Base-by-base conservation (phyloP, 441 rosid genomes). In the Populus hybrid region DNA sequence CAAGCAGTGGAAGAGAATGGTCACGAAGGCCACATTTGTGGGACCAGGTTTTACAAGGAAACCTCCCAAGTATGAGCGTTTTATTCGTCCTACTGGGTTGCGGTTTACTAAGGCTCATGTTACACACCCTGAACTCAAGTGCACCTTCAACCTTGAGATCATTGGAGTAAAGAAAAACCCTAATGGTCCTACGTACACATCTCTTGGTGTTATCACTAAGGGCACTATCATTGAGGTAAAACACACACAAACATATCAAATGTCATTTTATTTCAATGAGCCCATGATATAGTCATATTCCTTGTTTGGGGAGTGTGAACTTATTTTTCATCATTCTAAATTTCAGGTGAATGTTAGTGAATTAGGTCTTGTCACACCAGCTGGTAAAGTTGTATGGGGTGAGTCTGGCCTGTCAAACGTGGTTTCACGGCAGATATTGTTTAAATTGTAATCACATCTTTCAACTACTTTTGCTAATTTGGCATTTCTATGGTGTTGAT, bases 331-430 rank as follows among this genome's bases (percentile, higher is more conserved):
- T 26, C 45, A 2, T 67, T 79, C 56, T 29, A 35, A 33, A 75
- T 68, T 59, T 72, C 87, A 96, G 97, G 98, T 94, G 74, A 96
- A 95, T 80, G 99, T 93, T 36, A 94, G 98, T 65, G 98, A 96
- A 84, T 84, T 94, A 80, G 98, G 97, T 83, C 87, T 96, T 76
- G 98, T 94, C 77, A 94, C 98, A 68, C 99, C 99, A 0, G 97
- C 90, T 70, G 97, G 97, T 64, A 93, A 96, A 89, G 97, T 94
- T 9, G 97, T 94, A 28, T 94, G 98, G 97, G 99, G 98, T 90
- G 85, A 92, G 89, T 66, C 6, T 50, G 18, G 29, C 24, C 21
- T 40, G 59, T 42, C 12, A 2, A 31, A 20, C 73, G 16, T 11
- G 42, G 2, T 61, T 36, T 74, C 21, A 12, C 23, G 12, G 3